These are phyloP conservation scores for Lagenidium sp. DNA, from an alignment of 352 stramenopile genomes.

Conservation along the genomic window DNA sequence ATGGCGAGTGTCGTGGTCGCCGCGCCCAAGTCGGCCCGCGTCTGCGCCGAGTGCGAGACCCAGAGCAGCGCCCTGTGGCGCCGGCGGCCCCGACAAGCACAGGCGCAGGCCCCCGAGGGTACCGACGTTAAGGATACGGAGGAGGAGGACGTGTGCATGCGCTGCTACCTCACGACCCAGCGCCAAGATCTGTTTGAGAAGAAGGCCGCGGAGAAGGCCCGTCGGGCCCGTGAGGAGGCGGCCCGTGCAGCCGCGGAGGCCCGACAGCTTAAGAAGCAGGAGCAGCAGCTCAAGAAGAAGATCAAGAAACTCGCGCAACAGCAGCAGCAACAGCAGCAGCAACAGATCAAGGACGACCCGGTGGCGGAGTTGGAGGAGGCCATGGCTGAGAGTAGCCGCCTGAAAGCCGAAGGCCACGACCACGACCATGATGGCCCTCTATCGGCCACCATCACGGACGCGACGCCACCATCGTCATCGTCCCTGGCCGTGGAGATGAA, in stretches of 20 bases:
- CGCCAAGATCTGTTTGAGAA: slow-evolving; percentile 49
- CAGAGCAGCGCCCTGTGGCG: slow-evolving; percentile 65
- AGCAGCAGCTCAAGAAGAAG: slow-evolving; percentile 39
- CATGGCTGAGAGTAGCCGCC: no score
- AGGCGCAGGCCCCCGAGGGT: slow-evolving; percentile 1
- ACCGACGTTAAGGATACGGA: slow-evolving; percentile 1
- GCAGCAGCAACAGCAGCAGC: slow-evolving; percentile 6
- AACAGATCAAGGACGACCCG: not conserved
- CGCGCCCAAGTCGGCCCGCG: slow-evolving; percentile 17
- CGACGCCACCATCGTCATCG: not conserved
- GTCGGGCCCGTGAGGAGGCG: slow-evolving; percentile 30
- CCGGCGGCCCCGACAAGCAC: slow-evolving; percentile 13
- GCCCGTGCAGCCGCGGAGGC: slow-evolving; percentile 28
- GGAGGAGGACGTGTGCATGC: slow-evolving; percentile 47
- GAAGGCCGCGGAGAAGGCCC: slow-evolving; percentile 32
- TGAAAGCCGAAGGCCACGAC: no score
- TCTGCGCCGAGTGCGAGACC: slow-evolving; percentile 39
- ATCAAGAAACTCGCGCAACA: slow-evolving; percentile 16
- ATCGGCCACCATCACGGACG: no score
- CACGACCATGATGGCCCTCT: no score
- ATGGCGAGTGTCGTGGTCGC: slow-evolving; percentile 38
- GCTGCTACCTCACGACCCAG: slow-evolving; percentile 67
- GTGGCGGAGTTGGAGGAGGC: not conserved
- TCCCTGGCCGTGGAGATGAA: not conserved
- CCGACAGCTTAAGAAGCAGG: slow-evolving; percentile 49